Evolutionary conservation across 2,329 filamentous ascomycete genomes (phyloP).

Genomic region (Fusarium nygamai): DNA sequence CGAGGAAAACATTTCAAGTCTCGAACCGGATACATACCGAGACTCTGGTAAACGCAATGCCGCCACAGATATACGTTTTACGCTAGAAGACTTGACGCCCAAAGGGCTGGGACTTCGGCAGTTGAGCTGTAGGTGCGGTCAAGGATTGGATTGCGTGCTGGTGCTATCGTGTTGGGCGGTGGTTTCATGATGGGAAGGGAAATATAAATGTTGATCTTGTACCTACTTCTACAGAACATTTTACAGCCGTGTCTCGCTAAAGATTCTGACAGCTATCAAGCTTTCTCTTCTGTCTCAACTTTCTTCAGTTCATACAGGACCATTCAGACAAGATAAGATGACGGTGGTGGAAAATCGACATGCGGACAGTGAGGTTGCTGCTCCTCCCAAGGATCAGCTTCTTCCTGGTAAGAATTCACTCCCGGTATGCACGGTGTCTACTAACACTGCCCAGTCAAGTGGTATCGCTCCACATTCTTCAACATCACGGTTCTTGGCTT

Average conservation of each 20-base stretch:
- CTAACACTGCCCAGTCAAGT: conserved; percentile 60
- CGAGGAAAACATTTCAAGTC: background rate
- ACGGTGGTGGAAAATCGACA: conserved; percentile 27
- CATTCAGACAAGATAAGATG: conserved; percentile 22
- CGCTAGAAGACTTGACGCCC: conserved; percentile 3
- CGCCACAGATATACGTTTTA: conserved; percentile 10
- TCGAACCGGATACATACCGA: background rate
- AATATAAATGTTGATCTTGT: conserved; percentile 35
- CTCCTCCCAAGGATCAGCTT: conserved; percentile 46
- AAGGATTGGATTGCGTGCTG: conserved; percentile 26
- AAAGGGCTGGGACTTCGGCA: conserved; percentile 4
- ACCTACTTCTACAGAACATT: background rate
- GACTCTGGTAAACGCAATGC: conserved; percentile 18
- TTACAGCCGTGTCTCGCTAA: background rate
- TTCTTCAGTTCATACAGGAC: background rate
- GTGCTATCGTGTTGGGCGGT: background rate
- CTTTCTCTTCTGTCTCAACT: background rate
- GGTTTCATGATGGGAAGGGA: conserved; percentile 2
- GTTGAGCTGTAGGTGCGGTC: conserved; percentile 1
- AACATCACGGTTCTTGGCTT: conserved; percentile 77
- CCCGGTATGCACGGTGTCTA: too few species aligned
- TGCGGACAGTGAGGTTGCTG: conserved; percentile 31
- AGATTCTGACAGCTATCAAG: background rate
- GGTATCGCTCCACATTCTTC: conserved; percentile 77
- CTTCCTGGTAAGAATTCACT: conserved; percentile 38